Conservation (phyloP, 345 rosid species). For the Heritiera littoralis region DNA sequence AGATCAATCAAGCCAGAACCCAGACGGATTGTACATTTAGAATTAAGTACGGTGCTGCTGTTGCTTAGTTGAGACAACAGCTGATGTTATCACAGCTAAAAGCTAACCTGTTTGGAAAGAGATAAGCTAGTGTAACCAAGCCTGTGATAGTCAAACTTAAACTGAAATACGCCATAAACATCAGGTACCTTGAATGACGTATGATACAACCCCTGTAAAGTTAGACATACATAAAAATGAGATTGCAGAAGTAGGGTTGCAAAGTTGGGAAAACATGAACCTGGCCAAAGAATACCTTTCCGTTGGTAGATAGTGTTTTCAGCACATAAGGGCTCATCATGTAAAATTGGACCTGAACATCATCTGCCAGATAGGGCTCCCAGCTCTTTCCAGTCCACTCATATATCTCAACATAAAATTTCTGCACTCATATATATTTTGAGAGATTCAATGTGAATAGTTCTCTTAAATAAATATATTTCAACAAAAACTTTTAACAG, state of each 20-base stretch:
- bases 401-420: conserved; percentile 57
- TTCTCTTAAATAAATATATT: background rate
- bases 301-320: conserved; percentile 58
- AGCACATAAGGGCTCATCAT: conserved; percentile 79
- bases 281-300: conserved; percentile 38
- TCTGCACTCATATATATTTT: conserved; percentile 37
- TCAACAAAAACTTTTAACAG: background rate
- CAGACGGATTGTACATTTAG: background rate
- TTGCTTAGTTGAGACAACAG: background rate
- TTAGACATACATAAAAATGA: conserved; percentile 6
- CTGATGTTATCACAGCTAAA: background rate
- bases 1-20: background rate
- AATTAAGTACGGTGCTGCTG: background rate
- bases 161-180: conserved; percentile 78
- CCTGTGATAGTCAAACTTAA: conserved; percentile 68
- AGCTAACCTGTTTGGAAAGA: conserved; percentile 65
- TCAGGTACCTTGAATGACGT: conserved; percentile 75
- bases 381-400: conserved; percentile 75
- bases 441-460: background rate
- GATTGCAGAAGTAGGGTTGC: background rate
- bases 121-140: conserved; percentile 69
- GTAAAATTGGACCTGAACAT: conserved; percentile 72
- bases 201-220: conserved; percentile 58
- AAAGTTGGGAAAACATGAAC: background rate
- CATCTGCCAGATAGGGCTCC: conserved; percentile 69